Conservation (phyloP, 2,329 filamentous ascomycete species). For the Fusarium sp. region DNA sequence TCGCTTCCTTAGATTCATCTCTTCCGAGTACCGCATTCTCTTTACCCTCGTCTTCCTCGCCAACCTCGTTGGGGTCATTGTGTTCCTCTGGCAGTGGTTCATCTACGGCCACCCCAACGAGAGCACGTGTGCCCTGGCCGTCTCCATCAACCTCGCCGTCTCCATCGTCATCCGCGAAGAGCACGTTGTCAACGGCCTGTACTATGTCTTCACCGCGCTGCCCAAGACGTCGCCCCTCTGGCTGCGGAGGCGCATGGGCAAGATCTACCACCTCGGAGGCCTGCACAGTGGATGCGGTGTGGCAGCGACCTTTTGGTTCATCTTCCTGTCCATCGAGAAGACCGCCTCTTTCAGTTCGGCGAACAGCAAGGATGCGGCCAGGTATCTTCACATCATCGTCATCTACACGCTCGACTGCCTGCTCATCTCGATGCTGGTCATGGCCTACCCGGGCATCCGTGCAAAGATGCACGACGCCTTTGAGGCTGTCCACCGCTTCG, state of each 20-base stretch:
- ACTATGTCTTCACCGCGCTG: slow-evolving; percentile 56
- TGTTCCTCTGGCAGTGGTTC: slow-evolving; percentile 41
- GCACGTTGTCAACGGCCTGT: slow-evolving; percentile 64
- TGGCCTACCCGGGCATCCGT: slow-evolving; percentile 36
- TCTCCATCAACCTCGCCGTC: slow-evolving; percentile 61
- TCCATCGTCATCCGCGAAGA: slow-evolving; percentile 65
- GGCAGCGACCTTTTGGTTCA: slow-evolving; percentile 36
- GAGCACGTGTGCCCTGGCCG: slow-evolving; percentile 54
- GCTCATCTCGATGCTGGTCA: slow-evolving; percentile 29
- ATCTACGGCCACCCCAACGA: slow-evolving; percentile 49
- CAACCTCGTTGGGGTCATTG: slow-evolving; percentile 54
- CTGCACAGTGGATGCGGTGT: slow-evolving; percentile 39
- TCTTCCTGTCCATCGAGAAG: slow-evolving; percentile 38
- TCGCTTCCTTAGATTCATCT: slow-evolving; percentile 40
- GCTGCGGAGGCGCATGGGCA: slow-evolving; percentile 58
- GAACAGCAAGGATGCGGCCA: background rate
- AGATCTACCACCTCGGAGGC: slow-evolving; percentile 64
- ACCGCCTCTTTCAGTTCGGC: slow-evolving; percentile 13
- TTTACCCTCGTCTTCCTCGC: slow-evolving; percentile 64
- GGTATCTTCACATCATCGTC: slow-evolving; percentile 27
- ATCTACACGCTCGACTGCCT: slow-evolving; percentile 33
- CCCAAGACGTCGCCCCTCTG: slow-evolving; percentile 58
- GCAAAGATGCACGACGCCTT: slow-evolving; percentile 34
- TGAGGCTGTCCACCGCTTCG: slow-evolving; percentile 34
- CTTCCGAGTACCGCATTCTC: slow-evolving; percentile 62